Evolutionary conservation across 1,139 yeast genomes (phyloP), one percentile per base, ranked within the genome.

Genomic region (Suhomyces bribrorum): DNA sequence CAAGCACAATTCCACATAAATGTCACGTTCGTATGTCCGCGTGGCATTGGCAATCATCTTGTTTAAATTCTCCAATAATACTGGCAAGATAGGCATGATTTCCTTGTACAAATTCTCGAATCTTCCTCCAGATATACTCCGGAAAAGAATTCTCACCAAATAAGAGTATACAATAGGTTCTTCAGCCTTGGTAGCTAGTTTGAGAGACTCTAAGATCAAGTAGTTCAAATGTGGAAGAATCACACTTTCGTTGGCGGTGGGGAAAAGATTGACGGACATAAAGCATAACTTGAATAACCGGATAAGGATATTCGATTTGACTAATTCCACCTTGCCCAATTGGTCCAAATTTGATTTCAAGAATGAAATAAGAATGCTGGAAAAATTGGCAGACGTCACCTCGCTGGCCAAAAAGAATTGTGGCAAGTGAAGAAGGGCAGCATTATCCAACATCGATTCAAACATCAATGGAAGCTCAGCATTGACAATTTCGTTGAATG

Each of bases 111-210:
- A 70, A 42, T 83, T 81, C 60, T 92, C 98, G 59, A 90, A 90
- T 44, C 97, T 74, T 4, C 97, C 98, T 33, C 98, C 97, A 32
- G 96, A 95, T 32, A 94, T 90, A 56, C 95, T 86, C 59, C 98
- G 74, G 69, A 94, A 94, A 35, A 94, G 66, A 0, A 96, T 87
- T 54, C 97, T 73, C 14, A 94, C 85, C 53, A 94, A 68, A 54
- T 89, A 87, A 46, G 94, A 89, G 57, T 89, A 92, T 1, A 88
- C 88, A 26, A 87, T 75, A 3, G 98, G 97, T 56, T 90, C 97
- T 50, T 86, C 86, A 0, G 97, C 88, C n/a, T 81, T 79, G 1
- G 96, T 86, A 0, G 97, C 83, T 36, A 81, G 73, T 44, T 82
- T 82, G 59, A 94, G 69, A 0, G 95, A 87, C 41, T 85, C 84